These are phyloP conservation scores for Flammula alnicola DNA, from an alignment of 1,284 basidiomycete genomes.

Conservation along the genomic window DNA sequence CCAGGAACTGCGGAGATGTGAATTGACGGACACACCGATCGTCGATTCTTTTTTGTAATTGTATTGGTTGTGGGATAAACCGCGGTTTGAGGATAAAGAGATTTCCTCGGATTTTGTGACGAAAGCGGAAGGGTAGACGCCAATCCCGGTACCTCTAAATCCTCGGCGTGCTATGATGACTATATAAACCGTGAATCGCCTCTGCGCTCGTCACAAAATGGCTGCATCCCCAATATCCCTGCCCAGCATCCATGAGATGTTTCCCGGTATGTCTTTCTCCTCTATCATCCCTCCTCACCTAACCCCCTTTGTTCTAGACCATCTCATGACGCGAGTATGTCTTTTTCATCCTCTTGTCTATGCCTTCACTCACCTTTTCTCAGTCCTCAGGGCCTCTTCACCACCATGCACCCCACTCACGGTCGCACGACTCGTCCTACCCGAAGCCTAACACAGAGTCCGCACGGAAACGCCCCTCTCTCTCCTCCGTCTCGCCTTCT, in stretches of 20 bases:
- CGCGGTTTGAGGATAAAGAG: slow-evolving; percentile 4
- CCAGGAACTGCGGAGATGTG: slow-evolving; percentile 5
- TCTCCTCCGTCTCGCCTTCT: no score
- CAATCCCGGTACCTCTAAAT: slow-evolving; percentile 8
- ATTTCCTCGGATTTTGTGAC: slow-evolving; percentile 7
- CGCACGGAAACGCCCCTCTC: no score
- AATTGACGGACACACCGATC: not conserved
- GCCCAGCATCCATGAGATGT: slow-evolving; percentile 61
- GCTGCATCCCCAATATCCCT: slow-evolving; percentile 34
- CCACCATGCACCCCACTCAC: not conserved
- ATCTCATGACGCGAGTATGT: no score
- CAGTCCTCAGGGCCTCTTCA: not conserved
- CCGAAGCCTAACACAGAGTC: no score
- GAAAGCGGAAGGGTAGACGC: not conserved
- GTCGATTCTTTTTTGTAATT: no score
- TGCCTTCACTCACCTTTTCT: not conserved
- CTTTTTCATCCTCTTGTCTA: not conserved
- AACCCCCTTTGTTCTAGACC: not conserved
- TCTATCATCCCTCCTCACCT: not conserved
- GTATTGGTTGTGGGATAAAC: not conserved
- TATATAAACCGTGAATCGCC: not conserved
- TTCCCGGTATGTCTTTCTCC: slow-evolving; percentile 46
- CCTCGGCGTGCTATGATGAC: slow-evolving; percentile 2
- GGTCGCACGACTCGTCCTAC: no score
- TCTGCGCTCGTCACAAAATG: slow-evolving; percentile 8